Evolutionary conservation across 768 basidiomycete genomes (phyloP).

Genomic region (Leccinum pellstonianum): DNA sequence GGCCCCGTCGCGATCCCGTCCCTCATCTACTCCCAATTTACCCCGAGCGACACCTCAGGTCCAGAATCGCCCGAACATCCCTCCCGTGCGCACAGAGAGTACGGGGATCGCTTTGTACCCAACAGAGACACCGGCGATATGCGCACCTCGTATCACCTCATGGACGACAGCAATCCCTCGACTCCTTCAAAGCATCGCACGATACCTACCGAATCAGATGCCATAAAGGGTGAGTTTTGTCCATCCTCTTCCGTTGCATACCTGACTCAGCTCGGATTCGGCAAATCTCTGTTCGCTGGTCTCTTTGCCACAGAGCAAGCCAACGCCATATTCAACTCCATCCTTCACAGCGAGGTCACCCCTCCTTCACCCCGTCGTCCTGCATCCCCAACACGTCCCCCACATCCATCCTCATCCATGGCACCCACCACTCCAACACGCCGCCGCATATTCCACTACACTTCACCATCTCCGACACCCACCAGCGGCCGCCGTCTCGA

Average conservation of each 20-base stretch:
- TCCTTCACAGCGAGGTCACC: constrained; percentile 76
- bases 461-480: constrained; percentile 59
- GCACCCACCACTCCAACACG: constrained; percentile 46
- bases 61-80: constrained; percentile 42
- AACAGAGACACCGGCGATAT: constrained; percentile 58
- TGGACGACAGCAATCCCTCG: constrained; percentile 52
- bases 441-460: constrained; percentile 67
- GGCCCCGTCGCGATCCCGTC: constrained; percentile 51
- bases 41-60: constrained; percentile 48
- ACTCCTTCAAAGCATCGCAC: constrained; percentile 62
- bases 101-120: constrained; percentile 64
- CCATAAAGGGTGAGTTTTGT: constrained; percentile 58
- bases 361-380: constrained; percentile 64
- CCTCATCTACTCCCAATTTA: constrained; percentile 50
- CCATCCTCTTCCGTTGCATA: not conserved
- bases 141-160: constrained; percentile 60
- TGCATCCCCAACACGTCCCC: constrained; percentile 57
- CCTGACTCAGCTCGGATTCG: constrained; percentile 6
- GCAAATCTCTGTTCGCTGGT: constrained; percentile 16
- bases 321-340: constrained; percentile 75
- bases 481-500: constrained; percentile 55
- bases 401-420: constrained; percentile 35
- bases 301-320: constrained; percentile 62
- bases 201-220: constrained; percentile 70
- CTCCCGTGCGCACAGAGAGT: constrained; percentile 38